Base-by-base conservation (phyloP, 441 rosid species). In the Brassica hybrid region DNA sequence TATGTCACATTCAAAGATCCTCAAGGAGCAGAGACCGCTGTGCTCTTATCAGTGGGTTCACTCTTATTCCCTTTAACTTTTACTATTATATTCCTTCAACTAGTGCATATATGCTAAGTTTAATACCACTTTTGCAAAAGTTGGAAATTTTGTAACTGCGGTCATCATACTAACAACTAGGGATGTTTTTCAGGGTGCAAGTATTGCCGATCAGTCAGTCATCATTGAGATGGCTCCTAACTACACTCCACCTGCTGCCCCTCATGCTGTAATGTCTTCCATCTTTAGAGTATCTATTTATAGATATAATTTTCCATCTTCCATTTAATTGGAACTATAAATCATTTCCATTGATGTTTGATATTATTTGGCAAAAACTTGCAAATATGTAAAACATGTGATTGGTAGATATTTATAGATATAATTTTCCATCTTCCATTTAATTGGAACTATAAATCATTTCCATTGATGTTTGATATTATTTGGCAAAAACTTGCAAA, bases 171-270 rank as follows among this genome's bases (percentile, higher is more conserved):
- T 32, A 32, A 32, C 38, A 32, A 32, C 8, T 32, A 32, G 34
- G 4, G 13, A 48, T 70, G 16, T 60, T 58, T 56, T 64, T 38
- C 83, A 87, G 91, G 91, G 91, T 34, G 89, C 89, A 19, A 87
- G 89, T 27, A 87, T 87, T 72, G 85, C 87, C 7, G 86, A 88
- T 25, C 88, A 85, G 76, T 70, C 86, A 72, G 88, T 86, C 69
- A 73, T 45, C 65, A 86, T 88, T 52, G 88, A 83, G 45, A 65
- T 82, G 82, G 91, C 87, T 78, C 81, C 85, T 13, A 80, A 83
- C 71, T 86, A 80, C 85, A 82, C 67, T 67, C 83, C 79, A 12
- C 88, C 85, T 9, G 65, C 61, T 50, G 83, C 70, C 11, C 23
- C 78, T 73, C 69, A 65, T 23, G 59, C 80, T 67, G 84, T 78